Conservation (phyloP, 768 basidiomycete genomes). For the Strobilomyces echinocephalus region DNA sequence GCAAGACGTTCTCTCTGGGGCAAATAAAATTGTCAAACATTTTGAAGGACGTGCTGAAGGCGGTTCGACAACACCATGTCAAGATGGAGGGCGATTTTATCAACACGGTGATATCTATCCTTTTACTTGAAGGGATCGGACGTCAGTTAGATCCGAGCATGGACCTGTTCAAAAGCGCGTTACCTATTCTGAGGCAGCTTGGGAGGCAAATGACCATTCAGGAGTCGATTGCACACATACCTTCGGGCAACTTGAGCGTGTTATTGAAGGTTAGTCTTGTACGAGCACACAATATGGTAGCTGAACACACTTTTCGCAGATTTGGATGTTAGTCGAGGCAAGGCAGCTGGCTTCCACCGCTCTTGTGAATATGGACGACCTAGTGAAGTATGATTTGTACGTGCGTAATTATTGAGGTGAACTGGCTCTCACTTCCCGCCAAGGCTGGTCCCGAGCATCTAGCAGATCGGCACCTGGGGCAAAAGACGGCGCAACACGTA, state of each 20-base stretch:
- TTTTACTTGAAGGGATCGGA: slow-evolving; percentile 94
- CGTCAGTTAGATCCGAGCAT: slow-evolving; percentile 86
- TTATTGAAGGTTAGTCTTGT: slow-evolving; percentile 71
- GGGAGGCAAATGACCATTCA: slow-evolving; percentile 87
- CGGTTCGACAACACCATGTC: slow-evolving; percentile 88
- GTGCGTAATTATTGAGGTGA: slow-evolving; percentile 26
- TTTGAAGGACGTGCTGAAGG: slow-evolving; percentile 79
- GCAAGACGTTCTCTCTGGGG: slow-evolving; percentile 95
- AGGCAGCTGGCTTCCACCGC: slow-evolving; percentile 79
- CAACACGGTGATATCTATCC: slow-evolving; percentile 93
- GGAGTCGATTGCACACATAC: slow-evolving; percentile 55
- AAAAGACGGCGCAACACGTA: slow-evolving; percentile 7
- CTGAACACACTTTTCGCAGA: slow-evolving; percentile 36
- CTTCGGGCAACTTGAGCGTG: slow-evolving; percentile 70
- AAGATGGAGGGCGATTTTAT: slow-evolving; percentile 99
- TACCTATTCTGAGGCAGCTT: slow-evolving; percentile 89
- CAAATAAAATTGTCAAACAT: slow-evolving; percentile 95
- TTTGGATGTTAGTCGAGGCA: slow-evolving; percentile 94
- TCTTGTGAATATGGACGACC: slow-evolving; percentile 75
- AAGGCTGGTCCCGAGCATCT: slow-evolving; percentile 53
- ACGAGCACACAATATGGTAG: not conserved
- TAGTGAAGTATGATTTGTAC: slow-evolving; percentile 84
- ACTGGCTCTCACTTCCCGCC: slow-evolving; percentile 12
- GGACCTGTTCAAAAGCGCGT: slow-evolving; percentile 91
- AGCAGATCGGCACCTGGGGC: not conserved